Percentiles rank a stretch among this genome's conserved stretches.
Conservation (phyloP, 1,139 yeast genomes). For the Pneumocystis sp. region DNA sequence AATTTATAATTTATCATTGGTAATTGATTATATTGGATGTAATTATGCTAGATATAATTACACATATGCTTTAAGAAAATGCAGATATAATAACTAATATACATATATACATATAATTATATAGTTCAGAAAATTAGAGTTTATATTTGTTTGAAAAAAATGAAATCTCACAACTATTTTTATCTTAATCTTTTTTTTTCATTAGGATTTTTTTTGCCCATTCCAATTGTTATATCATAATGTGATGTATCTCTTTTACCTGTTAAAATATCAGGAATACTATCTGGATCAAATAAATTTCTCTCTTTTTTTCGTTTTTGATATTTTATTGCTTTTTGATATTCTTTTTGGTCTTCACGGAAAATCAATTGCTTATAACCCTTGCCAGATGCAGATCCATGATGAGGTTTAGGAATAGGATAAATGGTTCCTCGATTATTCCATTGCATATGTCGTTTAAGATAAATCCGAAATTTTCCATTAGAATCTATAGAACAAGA, state of each 20-base stretch:
- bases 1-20: no score
- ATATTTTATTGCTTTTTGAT: slow-evolving; percentile 43
- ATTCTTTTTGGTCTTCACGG: slow-evolving; percentile 88
- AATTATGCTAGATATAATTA: background rate
- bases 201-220: slow-evolving; percentile 7
- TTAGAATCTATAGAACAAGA: slow-evolving; percentile 67
- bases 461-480: slow-evolving; percentile 78
- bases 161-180: background rate
- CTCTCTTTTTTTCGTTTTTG: slow-evolving; percentile 8
- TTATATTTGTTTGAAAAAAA: background rate
- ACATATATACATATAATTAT: background rate
- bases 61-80: background rate
- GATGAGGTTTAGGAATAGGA: slow-evolving; percentile 40
- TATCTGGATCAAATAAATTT: slow-evolving; percentile 12
- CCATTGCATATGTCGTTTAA: slow-evolving; percentile 90
- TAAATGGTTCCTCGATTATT: slow-evolving; percentile 71
- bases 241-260: slow-evolving; percentile 6
- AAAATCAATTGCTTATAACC: slow-evolving; percentile 10
- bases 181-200: background rate
- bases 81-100: background rate
- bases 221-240: slow-evolving; percentile 2
- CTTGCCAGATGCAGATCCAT: slow-evolving; percentile 11
- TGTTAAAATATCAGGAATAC: slow-evolving; percentile 10
- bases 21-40: background rate
- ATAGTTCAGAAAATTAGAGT: background rate